A percentile compares a stretch with the other conserved stretches of the same genome.
phyloP scores from a whole-genome alignment of 2,329 filamentous ascomycete genomes.

The Trematosphaeria pertusa region DNA sequence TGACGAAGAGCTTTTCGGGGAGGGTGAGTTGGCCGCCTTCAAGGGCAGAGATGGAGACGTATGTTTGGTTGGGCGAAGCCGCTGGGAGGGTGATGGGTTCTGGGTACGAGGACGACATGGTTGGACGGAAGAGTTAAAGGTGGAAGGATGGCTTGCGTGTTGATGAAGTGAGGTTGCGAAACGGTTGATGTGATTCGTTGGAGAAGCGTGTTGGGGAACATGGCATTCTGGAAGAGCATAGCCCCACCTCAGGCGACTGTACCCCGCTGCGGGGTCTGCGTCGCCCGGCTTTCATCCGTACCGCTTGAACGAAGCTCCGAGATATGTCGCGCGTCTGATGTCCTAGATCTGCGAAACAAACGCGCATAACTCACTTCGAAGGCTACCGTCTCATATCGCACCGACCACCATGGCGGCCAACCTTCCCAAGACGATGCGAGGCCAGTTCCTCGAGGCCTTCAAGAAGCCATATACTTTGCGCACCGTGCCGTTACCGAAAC shows the following conservation, averaged over 20 bases:
- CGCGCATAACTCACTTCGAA: too few species aligned
- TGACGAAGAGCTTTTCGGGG: slow-evolving; percentile 56
- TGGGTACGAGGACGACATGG: slow-evolving; percentile 9
- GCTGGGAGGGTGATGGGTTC: slow-evolving; percentile 29
- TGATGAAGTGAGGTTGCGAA: neutral
- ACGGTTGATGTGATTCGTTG: slow-evolving; percentile 4
- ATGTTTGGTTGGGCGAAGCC: slow-evolving; percentile 28
- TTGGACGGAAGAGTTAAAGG: too few species aligned
- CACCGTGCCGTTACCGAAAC: slow-evolving; percentile 43
- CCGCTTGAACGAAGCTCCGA: neutral
- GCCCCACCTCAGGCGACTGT: slow-evolving; percentile 28
- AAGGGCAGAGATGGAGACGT: slow-evolving; percentile 41
- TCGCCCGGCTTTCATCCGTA: too few species aligned
- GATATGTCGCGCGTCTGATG: neutral
- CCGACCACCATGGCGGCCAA: slow-evolving; percentile 18
- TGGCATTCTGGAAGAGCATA: slow-evolving; percentile 7
- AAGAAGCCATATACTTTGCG: slow-evolving; percentile 51
- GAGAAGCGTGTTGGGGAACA: slow-evolving; percentile 16
- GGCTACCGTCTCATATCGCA: neutral
- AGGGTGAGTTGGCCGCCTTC: slow-evolving; percentile 53
- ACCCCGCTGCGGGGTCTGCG: slow-evolving; percentile 41
- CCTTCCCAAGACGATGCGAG: slow-evolving; percentile 45
- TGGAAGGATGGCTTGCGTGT: too few species aligned
- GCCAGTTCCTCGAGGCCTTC: slow-evolving; percentile 52
- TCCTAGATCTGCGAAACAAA: too few species aligned